Evolutionary conservation across 2,329 filamentous ascomycete genomes (phyloP).

Genomic region (Rutstroemia sp.): DNA sequence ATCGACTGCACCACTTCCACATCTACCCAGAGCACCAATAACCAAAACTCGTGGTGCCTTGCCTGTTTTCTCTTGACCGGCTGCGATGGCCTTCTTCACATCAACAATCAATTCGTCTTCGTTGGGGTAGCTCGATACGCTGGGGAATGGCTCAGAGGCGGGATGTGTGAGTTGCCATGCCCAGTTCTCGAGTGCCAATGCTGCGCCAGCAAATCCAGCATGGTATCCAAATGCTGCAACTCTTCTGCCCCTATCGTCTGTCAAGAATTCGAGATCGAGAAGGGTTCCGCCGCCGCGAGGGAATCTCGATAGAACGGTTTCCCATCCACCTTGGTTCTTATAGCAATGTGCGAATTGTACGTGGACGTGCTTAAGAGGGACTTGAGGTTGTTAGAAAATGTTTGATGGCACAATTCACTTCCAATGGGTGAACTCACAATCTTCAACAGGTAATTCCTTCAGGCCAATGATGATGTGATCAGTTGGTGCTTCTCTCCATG

Average conservation of each 20-base stretch:
- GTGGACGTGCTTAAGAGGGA: conserved; percentile 65
- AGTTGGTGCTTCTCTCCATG: conserved; percentile 59
- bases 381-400: conserved; percentile 19
- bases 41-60: conserved; percentile 68
- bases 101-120: conserved; percentile 66
- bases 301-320: conserved; percentile 71
- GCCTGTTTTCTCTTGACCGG: conserved; percentile 59
- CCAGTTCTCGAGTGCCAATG: conserved; percentile 73
- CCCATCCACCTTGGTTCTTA: conserved; percentile 73
- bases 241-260: conserved; percentile 61
- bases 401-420: not conserved
- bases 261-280: conserved; percentile 81
- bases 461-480: conserved; percentile 68
- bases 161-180: conserved; percentile 71
- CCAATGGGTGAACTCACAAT: conserved; percentile 37
- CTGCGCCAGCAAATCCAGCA: conserved; percentile 67
- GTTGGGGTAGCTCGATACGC: conserved; percentile 63
- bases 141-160: conserved; percentile 56
- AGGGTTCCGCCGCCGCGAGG: conserved; percentile 68
- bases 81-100: conserved; percentile 63
- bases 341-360: conserved; percentile 69
- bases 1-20: conserved; percentile 78
- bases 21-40: conserved; percentile 78
- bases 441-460: conserved; percentile 70
- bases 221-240: conserved; percentile 58